Evolutionary conservation across 257 asterid genomes (phyloP).

Genomic region (Nicotiana attenuata): DNA sequence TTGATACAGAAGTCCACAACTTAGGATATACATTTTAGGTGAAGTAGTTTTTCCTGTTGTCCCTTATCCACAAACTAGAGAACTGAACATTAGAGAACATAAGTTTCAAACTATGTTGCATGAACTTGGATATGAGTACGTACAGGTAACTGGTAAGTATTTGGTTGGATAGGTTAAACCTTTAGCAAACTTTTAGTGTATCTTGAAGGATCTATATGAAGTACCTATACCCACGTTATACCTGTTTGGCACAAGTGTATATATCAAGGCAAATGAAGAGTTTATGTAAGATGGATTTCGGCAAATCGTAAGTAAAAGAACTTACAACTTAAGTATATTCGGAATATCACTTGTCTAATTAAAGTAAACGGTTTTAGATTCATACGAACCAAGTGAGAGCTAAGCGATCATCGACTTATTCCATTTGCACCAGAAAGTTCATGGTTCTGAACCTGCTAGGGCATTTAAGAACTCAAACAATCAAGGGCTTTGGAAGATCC

Average conservation of each 20-base stretch:
- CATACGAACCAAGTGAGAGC: not conserved
- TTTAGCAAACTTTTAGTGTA: not conserved
- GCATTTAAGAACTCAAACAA: not conserved
- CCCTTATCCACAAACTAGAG: not conserved
- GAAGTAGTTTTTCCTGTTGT: not conserved
- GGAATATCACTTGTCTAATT: not conserved
- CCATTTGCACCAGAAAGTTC: not conserved
- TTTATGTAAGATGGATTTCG: not conserved
- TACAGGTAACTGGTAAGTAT: not conserved
- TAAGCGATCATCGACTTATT: not conserved
- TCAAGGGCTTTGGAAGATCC: not conserved
- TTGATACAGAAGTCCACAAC: not conserved
- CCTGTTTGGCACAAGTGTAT: not conserved
- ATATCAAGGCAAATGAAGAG: not conserved
- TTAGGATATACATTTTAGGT: not conserved
- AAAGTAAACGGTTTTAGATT: not conserved
- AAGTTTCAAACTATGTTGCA: not conserved
- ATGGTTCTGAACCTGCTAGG: not conserved
- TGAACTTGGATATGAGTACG: not conserved
- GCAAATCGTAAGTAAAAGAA: not conserved
- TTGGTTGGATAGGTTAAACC: not conserved
- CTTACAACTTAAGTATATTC: not conserved
- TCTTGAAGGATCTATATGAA: not conserved
- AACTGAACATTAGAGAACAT: not conserved
- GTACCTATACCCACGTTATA: not conserved